Evolutionary conservation across 352 stramenopile species (phyloP).

Genomic region (Pythium oligandrum): DNA sequence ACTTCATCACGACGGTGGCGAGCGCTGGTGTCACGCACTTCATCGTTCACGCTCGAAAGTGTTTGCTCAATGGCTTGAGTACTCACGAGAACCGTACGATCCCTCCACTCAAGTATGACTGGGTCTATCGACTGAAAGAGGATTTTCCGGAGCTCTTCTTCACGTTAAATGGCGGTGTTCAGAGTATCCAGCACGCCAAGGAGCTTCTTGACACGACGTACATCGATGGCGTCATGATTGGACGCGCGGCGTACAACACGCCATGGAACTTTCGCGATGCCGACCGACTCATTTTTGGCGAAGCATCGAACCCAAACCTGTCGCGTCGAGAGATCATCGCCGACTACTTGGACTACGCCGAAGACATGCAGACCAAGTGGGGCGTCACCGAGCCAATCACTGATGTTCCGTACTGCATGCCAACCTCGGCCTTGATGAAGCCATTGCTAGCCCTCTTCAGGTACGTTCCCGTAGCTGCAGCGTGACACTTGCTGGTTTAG

Average conservation of each 20-base stretch:
- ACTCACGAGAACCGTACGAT: constrained; percentile 98
- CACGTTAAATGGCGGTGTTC: constrained; percentile 97
- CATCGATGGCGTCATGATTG: constrained; percentile 89
- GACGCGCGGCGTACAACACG: constrained; percentile 83
- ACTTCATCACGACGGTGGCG: constrained; percentile 92
- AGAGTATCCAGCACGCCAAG: constrained; percentile 89
- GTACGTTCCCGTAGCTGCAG: constrained; percentile 26
- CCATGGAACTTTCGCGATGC: constrained; percentile 87
- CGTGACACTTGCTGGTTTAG: neutral
- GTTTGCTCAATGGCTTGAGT: constrained; percentile 93
- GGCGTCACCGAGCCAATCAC: constrained; percentile 38
- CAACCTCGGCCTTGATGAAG: constrained; percentile 75
- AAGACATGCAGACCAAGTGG: constrained; percentile 73
- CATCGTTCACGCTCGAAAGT: constrained; percentile 98
- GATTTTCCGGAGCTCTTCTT: constrained; percentile 97
- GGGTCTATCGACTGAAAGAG: constrained; percentile 90
- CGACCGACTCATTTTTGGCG: constrained; percentile 79
- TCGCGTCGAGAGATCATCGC: constrained; percentile 83
- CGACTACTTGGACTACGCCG: constrained; percentile 84
- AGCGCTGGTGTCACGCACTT: constrained; percentile 93
- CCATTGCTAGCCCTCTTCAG: constrained; percentile 74
- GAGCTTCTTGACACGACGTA: constrained; percentile 77
- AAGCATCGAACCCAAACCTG: constrained; percentile 65
- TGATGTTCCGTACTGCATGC: constrained; percentile 64
- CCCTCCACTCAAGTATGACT: constrained; percentile 94